phyloP scores from a whole-genome alignment of 306 rosid species.

The Trichosanthes truncata region DNA sequence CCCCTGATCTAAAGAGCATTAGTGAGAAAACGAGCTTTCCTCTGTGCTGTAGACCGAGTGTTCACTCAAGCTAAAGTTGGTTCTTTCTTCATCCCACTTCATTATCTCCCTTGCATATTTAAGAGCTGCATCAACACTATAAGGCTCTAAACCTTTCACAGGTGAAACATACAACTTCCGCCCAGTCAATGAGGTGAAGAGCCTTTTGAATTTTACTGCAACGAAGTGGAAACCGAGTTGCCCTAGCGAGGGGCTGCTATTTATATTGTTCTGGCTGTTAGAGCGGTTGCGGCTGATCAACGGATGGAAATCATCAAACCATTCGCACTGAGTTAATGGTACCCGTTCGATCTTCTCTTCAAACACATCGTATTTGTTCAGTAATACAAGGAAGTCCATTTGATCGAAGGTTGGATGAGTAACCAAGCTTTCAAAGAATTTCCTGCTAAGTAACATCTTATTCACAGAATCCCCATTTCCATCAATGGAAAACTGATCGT shows the following conservation, averaged over 20 bases:
- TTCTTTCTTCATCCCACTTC: conserved; percentile 85
- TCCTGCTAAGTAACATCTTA: conserved; percentile 71
- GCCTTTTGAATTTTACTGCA: conserved; percentile 87
- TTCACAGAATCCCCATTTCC: conserved; percentile 53
- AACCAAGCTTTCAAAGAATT: conserved; percentile 70
- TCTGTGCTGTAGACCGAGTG: conserved; percentile 72
- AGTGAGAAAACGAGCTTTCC: conserved; percentile 59
- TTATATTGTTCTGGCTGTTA: conserved; percentile 35
- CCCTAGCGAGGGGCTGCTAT: conserved; percentile 52
- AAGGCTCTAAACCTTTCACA: conserved; percentile 71
- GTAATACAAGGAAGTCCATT: conserved; percentile 76
- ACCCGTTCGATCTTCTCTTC: conserved; percentile 70
- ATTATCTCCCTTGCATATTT: conserved; percentile 80
- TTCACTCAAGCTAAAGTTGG: conserved; percentile 70
- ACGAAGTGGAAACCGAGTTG: conserved; percentile 64
- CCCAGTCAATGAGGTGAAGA: conserved; percentile 65
- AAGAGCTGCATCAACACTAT: conserved; percentile 69
- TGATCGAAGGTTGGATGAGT: conserved; percentile 84
- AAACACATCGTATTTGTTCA: conserved; percentile 71
- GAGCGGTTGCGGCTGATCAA: conserved; percentile 46
- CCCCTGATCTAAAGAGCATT: conserved; percentile 15
- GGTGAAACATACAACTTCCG: conserved; percentile 63
- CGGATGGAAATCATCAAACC: conserved; percentile 85
- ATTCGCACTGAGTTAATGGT: conserved; percentile 59
- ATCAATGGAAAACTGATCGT: conserved; percentile 60